These are phyloP conservation scores for Crotalaria pallida DNA, from an alignment of 306 rosid genomes.

Conservation along the genomic window DNA sequence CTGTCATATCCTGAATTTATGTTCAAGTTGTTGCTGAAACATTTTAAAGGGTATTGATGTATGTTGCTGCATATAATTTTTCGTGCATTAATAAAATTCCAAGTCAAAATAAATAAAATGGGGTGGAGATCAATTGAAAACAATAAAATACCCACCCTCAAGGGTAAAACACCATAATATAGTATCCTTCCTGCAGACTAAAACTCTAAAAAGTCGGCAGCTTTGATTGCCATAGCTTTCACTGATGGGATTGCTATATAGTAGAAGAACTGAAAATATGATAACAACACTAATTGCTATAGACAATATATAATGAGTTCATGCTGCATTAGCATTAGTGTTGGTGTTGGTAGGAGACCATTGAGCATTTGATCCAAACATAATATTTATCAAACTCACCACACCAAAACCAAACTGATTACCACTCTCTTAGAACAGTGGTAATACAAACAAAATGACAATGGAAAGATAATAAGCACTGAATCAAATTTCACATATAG, in stretches of 20 bases:
- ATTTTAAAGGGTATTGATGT: not conserved
- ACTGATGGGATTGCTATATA: too few species aligned
- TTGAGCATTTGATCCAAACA: not conserved
- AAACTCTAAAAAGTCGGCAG: not conserved
- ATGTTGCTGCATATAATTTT: not conserved
- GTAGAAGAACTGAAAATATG: too few species aligned
- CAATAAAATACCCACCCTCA: not conserved
- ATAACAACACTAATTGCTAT: too few species aligned
- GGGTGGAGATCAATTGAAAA: not conserved
- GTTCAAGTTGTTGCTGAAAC: not conserved
- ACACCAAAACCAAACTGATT: not conserved
- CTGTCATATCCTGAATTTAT: not conserved
- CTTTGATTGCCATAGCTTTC: not conserved
- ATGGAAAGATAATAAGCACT: too few species aligned
- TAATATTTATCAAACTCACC: not conserved
- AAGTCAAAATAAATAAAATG: not conserved
- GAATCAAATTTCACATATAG: too few species aligned
- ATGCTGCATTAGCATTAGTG: not conserved
- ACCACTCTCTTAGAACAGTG: not conserved
- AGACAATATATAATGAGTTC: not conserved
- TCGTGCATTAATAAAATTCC: not conserved
- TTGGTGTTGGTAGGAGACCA: not conserved
- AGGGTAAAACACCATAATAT: not conserved
- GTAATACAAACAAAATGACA: too few species aligned
- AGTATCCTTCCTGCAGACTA: not conserved